These are phyloP conservation scores for Tylopilus orsonianus DNA, from an alignment of 1,284 basidiomycete genomes.

Conservation along the genomic window DNA sequence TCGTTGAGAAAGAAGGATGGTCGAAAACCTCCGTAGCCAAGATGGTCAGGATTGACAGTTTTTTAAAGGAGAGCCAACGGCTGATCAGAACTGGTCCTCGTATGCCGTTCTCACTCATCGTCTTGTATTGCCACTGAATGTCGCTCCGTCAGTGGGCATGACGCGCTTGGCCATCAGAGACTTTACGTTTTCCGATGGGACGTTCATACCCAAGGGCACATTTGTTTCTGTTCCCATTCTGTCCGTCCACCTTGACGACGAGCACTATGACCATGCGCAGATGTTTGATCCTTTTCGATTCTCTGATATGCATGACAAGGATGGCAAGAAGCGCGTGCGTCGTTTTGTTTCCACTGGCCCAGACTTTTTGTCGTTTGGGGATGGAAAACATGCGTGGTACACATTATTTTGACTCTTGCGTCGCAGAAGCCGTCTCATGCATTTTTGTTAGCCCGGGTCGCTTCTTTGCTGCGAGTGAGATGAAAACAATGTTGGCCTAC, in stretches of 20 bases:
- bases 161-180: constrained; percentile 20
- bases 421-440: too few relatives aligned
- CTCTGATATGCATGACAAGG: neutral
- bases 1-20: too few relatives aligned
- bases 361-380: too few relatives aligned
- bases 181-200: constrained; percentile 43
- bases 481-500: too few relatives aligned
- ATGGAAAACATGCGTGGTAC: too few relatives aligned
- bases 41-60: constrained; percentile 47
- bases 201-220: constrained; percentile 39
- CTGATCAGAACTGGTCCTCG: constrained; percentile 28
- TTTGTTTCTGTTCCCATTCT: constrained; percentile 26
- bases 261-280: constrained; percentile 27
- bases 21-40: constrained; percentile 33
- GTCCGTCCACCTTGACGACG: constrained; percentile 28
- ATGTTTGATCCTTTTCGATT: constrained; percentile 38
- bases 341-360: too few relatives aligned
- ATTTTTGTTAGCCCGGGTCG: too few relatives aligned
- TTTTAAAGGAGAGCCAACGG: constrained; percentile 37
- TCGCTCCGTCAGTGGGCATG: too few relatives aligned
- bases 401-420: too few relatives aligned
- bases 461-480: too few relatives aligned
- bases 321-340: too few relatives aligned
- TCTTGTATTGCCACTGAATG: too few relatives aligned
- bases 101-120: constrained; percentile 16